phyloP scores from a whole-genome alignment of 441 rosid genomes.

The Sinapis alba region DNA sequence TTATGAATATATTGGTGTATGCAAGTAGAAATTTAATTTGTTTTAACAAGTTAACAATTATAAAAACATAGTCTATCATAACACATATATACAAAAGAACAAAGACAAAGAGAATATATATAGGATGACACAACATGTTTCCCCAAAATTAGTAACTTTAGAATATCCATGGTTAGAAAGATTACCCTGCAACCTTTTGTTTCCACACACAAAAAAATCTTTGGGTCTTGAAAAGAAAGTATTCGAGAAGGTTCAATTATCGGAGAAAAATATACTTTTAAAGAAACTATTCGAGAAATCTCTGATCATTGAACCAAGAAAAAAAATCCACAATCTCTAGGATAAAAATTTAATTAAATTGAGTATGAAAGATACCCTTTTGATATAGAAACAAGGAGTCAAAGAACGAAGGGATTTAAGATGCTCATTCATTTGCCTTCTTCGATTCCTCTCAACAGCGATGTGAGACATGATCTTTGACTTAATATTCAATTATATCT shows the following conservation, averaged over 20 bases:
- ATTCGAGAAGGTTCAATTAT: no score
- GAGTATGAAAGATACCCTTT: slow-evolving; percentile 54
- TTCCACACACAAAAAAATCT: no score
- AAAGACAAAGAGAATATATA: background rate
- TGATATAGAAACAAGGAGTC: slow-evolving; percentile 92
- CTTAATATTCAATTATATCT: slow-evolving; percentile 53
- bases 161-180: no score
- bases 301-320: background rate
- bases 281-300: background rate
- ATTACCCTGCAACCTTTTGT: no score
- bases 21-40: background rate
- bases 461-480: slow-evolving; percentile 69
- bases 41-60: background rate
- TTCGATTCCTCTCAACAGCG: slow-evolving; percentile 89
- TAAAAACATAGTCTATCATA: background rate
- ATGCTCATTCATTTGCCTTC: slow-evolving; percentile 93
- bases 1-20: slow-evolving; percentile 15
- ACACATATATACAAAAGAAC: background rate
- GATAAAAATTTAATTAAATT: background rate
- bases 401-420: slow-evolving; percentile 84
- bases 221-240: no score
- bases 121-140: background rate
- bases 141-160: background rate
- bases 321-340: background rate
- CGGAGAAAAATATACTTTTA: background rate